Evolutionary conservation across 345 rosid genomes (phyloP).

Genomic region (Eucalyptus virginea): DNA sequence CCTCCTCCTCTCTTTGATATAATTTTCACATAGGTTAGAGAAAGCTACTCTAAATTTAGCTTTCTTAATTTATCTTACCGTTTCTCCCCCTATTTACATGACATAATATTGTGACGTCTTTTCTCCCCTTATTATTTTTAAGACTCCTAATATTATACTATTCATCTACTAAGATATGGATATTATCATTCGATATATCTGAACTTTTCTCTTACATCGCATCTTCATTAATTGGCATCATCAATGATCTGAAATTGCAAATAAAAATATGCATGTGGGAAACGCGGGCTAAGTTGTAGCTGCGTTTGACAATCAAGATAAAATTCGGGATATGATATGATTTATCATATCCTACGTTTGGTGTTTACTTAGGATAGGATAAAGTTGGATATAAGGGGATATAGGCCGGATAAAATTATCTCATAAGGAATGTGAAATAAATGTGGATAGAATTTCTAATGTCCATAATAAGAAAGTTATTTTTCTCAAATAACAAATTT

Average conservation of each 20-base stretch:
- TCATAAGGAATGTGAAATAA: rapidly evolving
- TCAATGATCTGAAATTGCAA: not conserved
- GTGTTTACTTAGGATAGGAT: no score
- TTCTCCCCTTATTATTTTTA: not conserved
- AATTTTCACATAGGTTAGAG: not conserved
- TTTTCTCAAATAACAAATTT: no score
- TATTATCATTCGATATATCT: not conserved
- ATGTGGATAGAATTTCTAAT: no score
- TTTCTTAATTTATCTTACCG: not conserved
- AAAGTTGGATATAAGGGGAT: no score
- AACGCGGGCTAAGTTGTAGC: not conserved
- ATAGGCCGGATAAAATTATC: no score
- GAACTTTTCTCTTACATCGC: not conserved
- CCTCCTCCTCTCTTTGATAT: not conserved
- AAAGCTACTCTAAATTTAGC: not conserved
- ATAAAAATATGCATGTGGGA: not conserved
- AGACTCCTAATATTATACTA: not conserved
- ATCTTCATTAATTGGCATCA: not conserved
- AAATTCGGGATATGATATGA: no score
- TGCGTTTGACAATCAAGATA: rapidly evolving
- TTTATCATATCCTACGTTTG: rapidly evolving
- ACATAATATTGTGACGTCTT: not conserved
- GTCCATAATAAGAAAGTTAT: no score
- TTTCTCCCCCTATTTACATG: not conserved
- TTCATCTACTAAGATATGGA: not conserved